Evolutionary conservation across 2,329 filamentous ascomycete genomes (phyloP), one percentile per base, ranked within the genome.

Genomic region (Arthroderma sp.): DNA sequence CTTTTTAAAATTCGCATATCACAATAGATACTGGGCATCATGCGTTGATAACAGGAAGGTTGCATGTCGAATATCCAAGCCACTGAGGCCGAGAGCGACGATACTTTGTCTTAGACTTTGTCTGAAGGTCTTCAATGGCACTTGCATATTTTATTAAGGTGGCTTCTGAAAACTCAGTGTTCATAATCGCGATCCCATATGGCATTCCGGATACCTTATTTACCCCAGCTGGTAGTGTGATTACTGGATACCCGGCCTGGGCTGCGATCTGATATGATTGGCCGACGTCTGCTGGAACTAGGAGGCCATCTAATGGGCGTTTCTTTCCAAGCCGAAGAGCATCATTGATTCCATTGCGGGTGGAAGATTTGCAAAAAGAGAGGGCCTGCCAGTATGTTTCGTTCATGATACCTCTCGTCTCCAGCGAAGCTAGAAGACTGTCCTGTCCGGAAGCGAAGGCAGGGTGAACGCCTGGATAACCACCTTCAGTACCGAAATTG

Each of bases 371-470:
- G 43, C 65, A 72, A 61, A 80, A 86, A 0, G 64, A 57, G 0
- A 87, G 66, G 0, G 83, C 82, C 54, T 83, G 71, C 57, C 64
- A 77, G 61, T 86, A 87, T 0, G 73, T 81, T 46, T 78, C 72
- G 52, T 86, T 67, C 62, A 71, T 72, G 8, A 71, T 53, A 5
- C 82, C 81, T 44, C 74, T 73, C 0, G 74, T 75, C 29, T 67
- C 72, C 3, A 81, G 64, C 0, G 76, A 78, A 0, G 77, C 79
- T 8, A 80, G 66, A 56, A 87, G 80, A 5, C 75, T 73, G 50
- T 87, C 82, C 60, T 87, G 82, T 1, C 83, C 83, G 0, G 78
- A 80, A 42, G 67, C 68, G 52, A 81, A 85, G 1, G 79, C 81
- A 0, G 81, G 80, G 49, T 74, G 58, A 2, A 74, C 67, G 36